Percentiles rank a stretch among this genome's conserved stretches.
These are phyloP conservation scores for Salix viminalis DNA, from an alignment of 345 rosid species.

Conservation along the genomic window DNA sequence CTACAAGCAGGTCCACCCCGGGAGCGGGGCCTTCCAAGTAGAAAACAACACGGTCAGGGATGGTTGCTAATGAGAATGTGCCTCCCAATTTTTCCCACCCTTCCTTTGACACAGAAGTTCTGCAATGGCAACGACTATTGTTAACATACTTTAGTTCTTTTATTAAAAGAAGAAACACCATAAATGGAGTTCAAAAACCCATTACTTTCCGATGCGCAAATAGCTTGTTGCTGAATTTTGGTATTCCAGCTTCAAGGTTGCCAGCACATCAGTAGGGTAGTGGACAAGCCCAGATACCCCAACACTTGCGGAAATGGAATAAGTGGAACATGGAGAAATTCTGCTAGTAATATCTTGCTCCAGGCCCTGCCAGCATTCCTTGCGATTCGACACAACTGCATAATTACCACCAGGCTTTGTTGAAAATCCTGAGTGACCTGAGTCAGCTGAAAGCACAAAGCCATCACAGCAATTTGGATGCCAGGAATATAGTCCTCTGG, in stretches of 20 bases:
- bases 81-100: conserved; percentile 78
- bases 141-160: not conserved
- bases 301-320: conserved; percentile 63
- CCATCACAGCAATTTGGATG: conserved; percentile 66
- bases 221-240: conserved; percentile 46
- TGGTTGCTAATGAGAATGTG: conserved; percentile 54
- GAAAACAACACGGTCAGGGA: conserved; percentile 62
- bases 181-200: conserved; percentile 13
- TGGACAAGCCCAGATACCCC: conserved; percentile 62
- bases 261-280: conserved; percentile 57
- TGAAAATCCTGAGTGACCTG: conserved; percentile 31
- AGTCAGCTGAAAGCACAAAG: conserved; percentile 48
- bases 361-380: conserved; percentile 86
- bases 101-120: conserved; percentile 58
- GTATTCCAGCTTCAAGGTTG: conserved; percentile 68
- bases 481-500: conserved; percentile 67
- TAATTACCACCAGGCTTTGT: conserved; percentile 35
- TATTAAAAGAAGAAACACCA: not conserved
- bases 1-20: conserved; percentile 68
- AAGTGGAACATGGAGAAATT: conserved; percentile 51
- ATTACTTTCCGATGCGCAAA: conserved; percentile 73
- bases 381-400: conserved; percentile 78
- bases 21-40: conserved; percentile 92
- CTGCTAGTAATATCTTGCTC: conserved; percentile 81
- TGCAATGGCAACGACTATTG: conserved; percentile 24